phyloP scores from a whole-genome alignment of 2,329 filamentous ascomycete genomes.

The Waltergamsia citrina region DNA sequence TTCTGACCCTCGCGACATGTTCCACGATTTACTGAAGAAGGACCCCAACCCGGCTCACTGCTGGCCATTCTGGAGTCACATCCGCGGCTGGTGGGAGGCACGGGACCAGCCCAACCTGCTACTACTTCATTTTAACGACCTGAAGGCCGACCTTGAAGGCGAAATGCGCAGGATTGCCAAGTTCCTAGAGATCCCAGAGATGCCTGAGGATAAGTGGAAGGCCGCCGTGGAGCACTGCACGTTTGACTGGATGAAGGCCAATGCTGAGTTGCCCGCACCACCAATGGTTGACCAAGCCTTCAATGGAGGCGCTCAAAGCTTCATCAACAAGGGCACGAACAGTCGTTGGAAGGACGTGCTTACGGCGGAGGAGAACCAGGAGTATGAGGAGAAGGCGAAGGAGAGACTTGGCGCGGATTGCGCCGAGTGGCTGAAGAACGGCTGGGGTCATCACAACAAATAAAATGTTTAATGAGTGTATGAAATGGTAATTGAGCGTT shows the following conservation, averaged over 20 bases:
- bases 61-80: constrained; percentile 6
- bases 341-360: constrained; percentile 4
- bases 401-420: constrained; percentile 25
- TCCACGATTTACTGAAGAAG: constrained; percentile 2
- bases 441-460: no score
- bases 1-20: constrained; percentile 3
- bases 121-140: constrained; percentile 6
- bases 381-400: constrained; percentile 26
- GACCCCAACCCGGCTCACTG: neutral
- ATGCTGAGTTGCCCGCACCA: constrained; percentile 3
- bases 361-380: constrained; percentile 22
- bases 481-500: no score
- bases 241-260: constrained; percentile 7
- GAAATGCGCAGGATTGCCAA: constrained; percentile 6
- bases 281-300: constrained; percentile 1
- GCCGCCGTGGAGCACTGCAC: constrained; percentile 5
- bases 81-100: constrained; percentile 5
- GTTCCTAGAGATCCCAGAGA: constrained; percentile 3
- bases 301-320: constrained; percentile 4
- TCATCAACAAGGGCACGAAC: constrained; percentile 8
- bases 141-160: constrained; percentile 5
- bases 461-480: no score
- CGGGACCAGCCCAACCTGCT: constrained; percentile 6
- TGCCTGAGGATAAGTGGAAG: constrained; percentile 4
- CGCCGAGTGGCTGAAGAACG: constrained; percentile 5